Evolutionary conservation across 2,329 filamentous ascomycete species (phyloP).

Genomic region (Verticillium albo-atrum): DNA sequence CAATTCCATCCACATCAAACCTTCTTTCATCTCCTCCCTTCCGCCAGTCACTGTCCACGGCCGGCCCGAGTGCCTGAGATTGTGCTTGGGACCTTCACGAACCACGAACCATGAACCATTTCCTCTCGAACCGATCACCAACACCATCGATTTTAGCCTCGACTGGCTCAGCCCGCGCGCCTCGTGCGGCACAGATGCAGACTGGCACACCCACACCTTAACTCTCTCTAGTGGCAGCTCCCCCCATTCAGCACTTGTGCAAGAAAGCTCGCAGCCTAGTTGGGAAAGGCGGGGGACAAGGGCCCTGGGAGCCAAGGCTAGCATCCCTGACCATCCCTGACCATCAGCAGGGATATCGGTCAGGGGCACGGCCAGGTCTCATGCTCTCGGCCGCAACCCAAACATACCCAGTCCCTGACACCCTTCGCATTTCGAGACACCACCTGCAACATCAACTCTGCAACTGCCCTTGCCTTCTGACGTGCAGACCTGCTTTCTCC

Average conservation of each 20-base stretch:
- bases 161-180: not conserved
- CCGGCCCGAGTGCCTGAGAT: not conserved
- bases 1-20: not conserved
- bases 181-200: not conserved
- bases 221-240: not conserved
- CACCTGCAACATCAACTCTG: slow-evolving; percentile 3
- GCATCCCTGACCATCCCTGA: not conserved
- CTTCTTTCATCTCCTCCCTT: not conserved
- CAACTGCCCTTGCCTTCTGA: slow-evolving; percentile 2
- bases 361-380: not conserved
- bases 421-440: slow-evolving; percentile 2
- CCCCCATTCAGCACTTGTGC: not conserved
- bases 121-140: not conserved
- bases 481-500: not conserved
- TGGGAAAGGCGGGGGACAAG: not conserved
- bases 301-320: not conserved
- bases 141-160: not conserved
- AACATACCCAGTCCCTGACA: slow-evolving; percentile 1
- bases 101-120: not conserved
- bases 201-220: not conserved
- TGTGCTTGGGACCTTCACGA: not conserved
- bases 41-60: not conserved
- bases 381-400: not conserved
- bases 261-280: not conserved
- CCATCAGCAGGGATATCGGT: not conserved